Evolutionary conservation across 352 stramenopile species (phyloP), one percentile per base, ranked within the genome.

Genomic region (Phytophthora meadii): DNA sequence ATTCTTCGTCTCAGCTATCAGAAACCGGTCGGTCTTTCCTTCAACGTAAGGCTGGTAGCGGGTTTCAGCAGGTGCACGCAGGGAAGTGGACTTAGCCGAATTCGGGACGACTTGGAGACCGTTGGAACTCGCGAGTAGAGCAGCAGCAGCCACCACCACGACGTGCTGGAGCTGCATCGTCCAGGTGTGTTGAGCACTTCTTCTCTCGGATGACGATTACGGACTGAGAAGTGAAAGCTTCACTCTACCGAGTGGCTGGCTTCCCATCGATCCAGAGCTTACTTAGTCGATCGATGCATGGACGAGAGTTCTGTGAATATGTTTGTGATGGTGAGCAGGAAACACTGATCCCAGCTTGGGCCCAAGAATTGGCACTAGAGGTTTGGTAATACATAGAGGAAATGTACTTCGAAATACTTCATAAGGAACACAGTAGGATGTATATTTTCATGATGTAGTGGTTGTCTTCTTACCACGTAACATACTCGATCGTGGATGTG

Each of bases 41-140:
- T 70, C 55, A 19, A 70, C 41, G 56, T 61, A 61, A 2, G 63
- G 49, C 19, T 58, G 55, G 32, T 70, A 45, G 0, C 55, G 36
- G 30, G 7, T 11, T 4, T 66, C 63, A n/a, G 55, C 27, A 32
- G 19, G 32, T 15, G 28, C 39, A 44, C 56, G 55, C 27, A 70
- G 39, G 4, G 55, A 57, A 1, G 47, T 52, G 36, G 54, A 65
- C 41, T 51, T 54, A 19, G 46, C 65, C 46, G 65, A 68, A 44
- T 65, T 54, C 3, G 65, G 24, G 17, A 34, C 46, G 22, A 62
- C 47, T 24, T 72, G 45, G 32, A 68, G 65, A 5, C 65, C 58
- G 22, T 65, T 32, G 39, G 30, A 22, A 24, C 9, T 56, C 27
- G 58, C 17, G 3, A 40, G 8, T n/a, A 72, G 19, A 52, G 46